Conservation (phyloP, 2,329 filamentous ascomycete genomes). For the Trichoderma arundinaceum region DNA sequence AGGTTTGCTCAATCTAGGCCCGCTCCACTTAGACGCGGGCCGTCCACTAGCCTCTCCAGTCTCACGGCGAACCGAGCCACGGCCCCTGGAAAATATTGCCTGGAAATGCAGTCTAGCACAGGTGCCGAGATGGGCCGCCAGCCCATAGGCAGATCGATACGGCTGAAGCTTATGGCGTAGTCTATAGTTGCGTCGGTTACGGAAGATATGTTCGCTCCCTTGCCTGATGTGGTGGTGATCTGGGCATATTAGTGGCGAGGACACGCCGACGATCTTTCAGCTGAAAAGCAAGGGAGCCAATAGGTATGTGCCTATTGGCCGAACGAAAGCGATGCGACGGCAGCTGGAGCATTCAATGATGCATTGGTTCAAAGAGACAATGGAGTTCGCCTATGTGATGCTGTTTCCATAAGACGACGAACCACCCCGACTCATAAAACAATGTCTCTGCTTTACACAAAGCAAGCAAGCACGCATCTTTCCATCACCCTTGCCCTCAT, state of each 20-base stretch:
- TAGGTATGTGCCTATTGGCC: not conserved
- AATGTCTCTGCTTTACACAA: not conserved
- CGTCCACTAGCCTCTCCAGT: constrained; percentile 15
- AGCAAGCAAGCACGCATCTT: too few relatives aligned
- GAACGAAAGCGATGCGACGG: too few relatives aligned
- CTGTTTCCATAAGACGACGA: not conserved
- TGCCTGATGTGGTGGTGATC: not conserved
- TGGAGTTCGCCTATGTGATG: not conserved
- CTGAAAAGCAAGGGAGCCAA: not conserved
- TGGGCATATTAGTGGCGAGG: not conserved
- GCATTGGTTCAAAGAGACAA: not conserved
- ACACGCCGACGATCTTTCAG: not conserved
- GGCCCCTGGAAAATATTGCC: constrained; percentile 11
- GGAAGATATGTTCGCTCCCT: not conserved
- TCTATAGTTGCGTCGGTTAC: not conserved
- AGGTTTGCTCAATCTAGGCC: constrained; percentile 1
- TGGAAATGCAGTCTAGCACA: not conserved
- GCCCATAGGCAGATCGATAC: not conserved
- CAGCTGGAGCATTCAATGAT: not conserved
- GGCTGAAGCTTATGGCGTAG: not conserved
- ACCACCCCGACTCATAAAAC: not conserved
- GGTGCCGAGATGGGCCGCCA: not conserved
- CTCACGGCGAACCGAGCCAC: constrained; percentile 6
- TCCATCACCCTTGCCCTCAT: too few relatives aligned
- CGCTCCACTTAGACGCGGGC: constrained; percentile 21